Evolutionary conservation across 139 green algal species (phyloP).

Genomic region (Haematococcus lacustris): DNA sequence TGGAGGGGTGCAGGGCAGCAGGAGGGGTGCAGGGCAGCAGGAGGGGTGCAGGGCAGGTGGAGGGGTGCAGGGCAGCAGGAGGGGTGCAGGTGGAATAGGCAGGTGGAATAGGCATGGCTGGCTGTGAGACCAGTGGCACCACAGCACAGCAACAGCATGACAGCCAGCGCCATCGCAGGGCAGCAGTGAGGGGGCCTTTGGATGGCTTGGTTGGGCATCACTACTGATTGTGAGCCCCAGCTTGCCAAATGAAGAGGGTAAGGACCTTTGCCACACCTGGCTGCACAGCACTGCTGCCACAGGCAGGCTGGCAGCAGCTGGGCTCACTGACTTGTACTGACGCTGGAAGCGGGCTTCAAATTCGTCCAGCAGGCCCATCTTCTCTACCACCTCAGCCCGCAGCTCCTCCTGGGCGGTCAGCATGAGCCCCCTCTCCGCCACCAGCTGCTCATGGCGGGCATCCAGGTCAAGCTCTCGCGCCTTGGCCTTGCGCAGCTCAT

Average conservation of each 20-base stretch:
- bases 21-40: too few species aligned
- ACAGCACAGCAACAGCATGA: background rate
- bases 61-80: too few species aligned
- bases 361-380: slow-evolving; percentile 60
- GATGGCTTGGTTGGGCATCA: too few species aligned
- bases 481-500: slow-evolving; percentile 30
- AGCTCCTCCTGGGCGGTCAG: slow-evolving; percentile 38
- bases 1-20: too few species aligned
- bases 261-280: background rate
- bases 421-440: slow-evolving; percentile 26
- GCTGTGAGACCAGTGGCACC: background rate
- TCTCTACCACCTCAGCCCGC: slow-evolving; percentile 39
- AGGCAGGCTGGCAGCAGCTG: background rate
- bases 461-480: slow-evolving; percentile 22
- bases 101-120: background rate
- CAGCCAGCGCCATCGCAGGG: too few species aligned
- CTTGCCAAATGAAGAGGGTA: too few species aligned
- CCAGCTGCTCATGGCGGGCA: slow-evolving; percentile 23
- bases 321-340: slow-evolving; percentile 40
- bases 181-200: too few species aligned
- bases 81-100: too few species aligned
- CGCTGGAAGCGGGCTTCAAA: slow-evolving; percentile 56
- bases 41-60: too few species aligned
- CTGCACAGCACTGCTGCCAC: background rate
- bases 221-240: too few species aligned